Conservation (phyloP, 2,329 filamentous ascomycete genomes). For the Capronia coronata region DNA sequence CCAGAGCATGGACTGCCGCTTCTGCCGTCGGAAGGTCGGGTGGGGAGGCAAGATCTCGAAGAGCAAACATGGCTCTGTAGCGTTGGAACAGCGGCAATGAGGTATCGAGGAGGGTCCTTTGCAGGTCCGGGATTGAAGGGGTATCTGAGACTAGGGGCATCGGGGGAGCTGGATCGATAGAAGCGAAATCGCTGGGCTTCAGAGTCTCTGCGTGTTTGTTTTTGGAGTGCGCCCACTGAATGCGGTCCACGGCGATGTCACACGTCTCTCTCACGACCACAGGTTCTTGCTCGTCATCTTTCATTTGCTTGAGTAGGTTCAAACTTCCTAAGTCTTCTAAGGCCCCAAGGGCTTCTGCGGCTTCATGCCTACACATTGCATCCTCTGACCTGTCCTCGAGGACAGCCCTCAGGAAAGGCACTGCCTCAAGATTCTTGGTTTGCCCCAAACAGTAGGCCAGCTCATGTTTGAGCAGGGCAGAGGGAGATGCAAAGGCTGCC, state of each 20-base stretch:
- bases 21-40: slow-evolving; percentile 83
- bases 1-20: slow-evolving; percentile 78
- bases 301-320: slow-evolving; percentile 63
- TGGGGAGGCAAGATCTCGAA: slow-evolving; percentile 89
- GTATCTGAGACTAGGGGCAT: slow-evolving; percentile 61
- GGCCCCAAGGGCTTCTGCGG: slow-evolving; percentile 87
- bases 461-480: slow-evolving; percentile 90
- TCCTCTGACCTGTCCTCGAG: slow-evolving; percentile 76
- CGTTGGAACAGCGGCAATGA: slow-evolving; percentile 76
- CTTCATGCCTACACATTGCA: slow-evolving; percentile 92
- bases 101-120: slow-evolving; percentile 70
- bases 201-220: slow-evolving; percentile 67
- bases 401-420: slow-evolving; percentile 65
- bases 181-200: slow-evolving; percentile 84
- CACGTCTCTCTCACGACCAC: slow-evolving; percentile 89
- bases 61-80: slow-evolving; percentile 96
- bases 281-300: slow-evolving; percentile 68
- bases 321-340: slow-evolving; percentile 70
- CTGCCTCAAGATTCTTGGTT: slow-evolving; percentile 68
- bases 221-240: slow-evolving; percentile 83
- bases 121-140: slow-evolving; percentile 65
- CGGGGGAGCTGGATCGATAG: slow-evolving; percentile 89
- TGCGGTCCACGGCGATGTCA: slow-evolving; percentile 89
- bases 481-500: slow-evolving; percentile 74
- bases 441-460: slow-evolving; percentile 95